Percentiles rank a stretch among this genome's conserved stretches.
Conservation (phyloP, 768 basidiomycete genomes). For the Tylopilus subfusipes region DNA sequence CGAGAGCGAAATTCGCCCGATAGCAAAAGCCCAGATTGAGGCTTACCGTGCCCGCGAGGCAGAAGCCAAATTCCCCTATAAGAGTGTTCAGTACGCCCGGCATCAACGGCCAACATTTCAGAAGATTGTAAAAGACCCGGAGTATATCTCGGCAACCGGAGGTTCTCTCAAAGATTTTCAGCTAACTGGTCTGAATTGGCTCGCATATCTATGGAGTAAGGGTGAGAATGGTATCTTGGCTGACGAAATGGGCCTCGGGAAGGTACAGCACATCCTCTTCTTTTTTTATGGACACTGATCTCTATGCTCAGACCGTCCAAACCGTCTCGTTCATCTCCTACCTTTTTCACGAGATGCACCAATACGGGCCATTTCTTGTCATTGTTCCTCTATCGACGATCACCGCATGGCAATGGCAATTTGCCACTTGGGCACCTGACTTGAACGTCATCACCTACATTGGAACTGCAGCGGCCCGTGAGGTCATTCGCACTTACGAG, state of each 20-base stretch:
- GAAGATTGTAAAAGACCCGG: constrained; percentile 85
- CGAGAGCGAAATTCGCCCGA: constrained; percentile 71
- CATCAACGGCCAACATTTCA: constrained; percentile 72
- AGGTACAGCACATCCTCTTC: constrained; percentile 42
- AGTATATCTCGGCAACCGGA: constrained; percentile 74
- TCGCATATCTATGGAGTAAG: constrained; percentile 94
- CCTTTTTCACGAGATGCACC: constrained; percentile 86
- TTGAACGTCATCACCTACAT: constrained; percentile 97
- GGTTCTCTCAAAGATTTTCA: constrained; percentile 97
- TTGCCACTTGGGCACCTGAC: constrained; percentile 92
- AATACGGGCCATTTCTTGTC: constrained; percentile 96
- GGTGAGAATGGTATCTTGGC: constrained; percentile 96
- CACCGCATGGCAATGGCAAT: constrained; percentile 96
- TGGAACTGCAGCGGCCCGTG: constrained; percentile 81
- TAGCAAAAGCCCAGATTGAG: constrained; percentile 75
- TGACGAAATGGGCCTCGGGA: constrained; percentile 99
- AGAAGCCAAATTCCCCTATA: constrained; percentile 80
- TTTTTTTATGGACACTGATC: constrained; percentile 10
- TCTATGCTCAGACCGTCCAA: constrained; percentile 72
- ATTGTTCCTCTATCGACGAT: constrained; percentile 98
- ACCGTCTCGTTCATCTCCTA: constrained; percentile 93
- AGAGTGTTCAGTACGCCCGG: constrained; percentile 66
- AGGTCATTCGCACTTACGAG: constrained; percentile 89
- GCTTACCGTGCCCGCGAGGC: constrained; percentile 75
- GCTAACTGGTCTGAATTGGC: constrained; percentile 96